Evolutionary conservation across 345 rosid genomes (phyloP).

Genomic region (Gossypium anomalum): DNA sequence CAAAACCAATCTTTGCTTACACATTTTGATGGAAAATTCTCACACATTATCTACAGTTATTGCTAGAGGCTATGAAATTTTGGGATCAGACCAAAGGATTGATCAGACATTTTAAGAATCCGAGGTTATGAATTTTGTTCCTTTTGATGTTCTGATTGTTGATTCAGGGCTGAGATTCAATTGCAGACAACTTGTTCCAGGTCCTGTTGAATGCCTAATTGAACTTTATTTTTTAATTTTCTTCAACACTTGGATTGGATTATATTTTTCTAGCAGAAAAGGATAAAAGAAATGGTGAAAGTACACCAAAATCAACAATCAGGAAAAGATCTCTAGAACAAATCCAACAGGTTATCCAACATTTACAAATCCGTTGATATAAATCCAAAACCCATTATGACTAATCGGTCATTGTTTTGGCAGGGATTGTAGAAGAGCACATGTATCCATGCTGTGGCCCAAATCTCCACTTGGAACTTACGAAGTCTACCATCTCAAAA

Average conservation of each 20-base stretch:
- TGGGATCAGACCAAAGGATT: background rate
- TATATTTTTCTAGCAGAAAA: no score
- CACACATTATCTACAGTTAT: background rate
- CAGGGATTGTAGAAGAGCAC: slow-evolving; percentile 5
- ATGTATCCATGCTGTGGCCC: slow-evolving; percentile 24
- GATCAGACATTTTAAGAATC: background rate
- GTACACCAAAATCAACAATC: no score
- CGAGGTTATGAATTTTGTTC: background rate
- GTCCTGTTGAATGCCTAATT: background rate
- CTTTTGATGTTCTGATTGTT: background rate
- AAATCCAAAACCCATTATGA: slow-evolving; percentile 27
- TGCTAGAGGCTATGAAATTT: background rate
- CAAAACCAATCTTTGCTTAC: background rate
- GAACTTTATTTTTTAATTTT: no score
- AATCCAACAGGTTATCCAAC: no score
- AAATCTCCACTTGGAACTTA: slow-evolving; percentile 18
- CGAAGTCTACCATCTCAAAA: background rate
- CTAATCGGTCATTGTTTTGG: slow-evolving; percentile 23
- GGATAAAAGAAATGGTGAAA: no score
- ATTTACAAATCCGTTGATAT: slow-evolving; percentile 18
- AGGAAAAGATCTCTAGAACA: no score
- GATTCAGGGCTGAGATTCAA: background rate
- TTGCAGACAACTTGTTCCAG: background rate
- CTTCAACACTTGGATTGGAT: no score
- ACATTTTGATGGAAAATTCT: background rate